Evolutionary conservation across 2,329 filamentous ascomycete species (phyloP).

Genomic region (Albifimbria verrucaria): DNA sequence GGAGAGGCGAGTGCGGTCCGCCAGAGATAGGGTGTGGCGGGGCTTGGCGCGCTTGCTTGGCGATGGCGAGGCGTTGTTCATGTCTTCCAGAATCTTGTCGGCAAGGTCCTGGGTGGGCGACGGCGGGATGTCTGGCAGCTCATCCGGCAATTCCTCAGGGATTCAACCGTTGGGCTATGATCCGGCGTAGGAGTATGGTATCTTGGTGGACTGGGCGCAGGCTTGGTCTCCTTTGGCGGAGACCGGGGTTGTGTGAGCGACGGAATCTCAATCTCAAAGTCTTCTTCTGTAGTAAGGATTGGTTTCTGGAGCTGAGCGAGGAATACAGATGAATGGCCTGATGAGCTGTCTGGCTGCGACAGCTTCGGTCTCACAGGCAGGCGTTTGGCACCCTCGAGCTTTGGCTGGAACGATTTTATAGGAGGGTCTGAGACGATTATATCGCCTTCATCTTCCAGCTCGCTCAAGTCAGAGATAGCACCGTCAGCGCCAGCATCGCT

Average conservation of each 20-base stretch:
- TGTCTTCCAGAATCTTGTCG: slow-evolving; percentile 53
- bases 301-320: not conserved
- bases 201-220: not conserved
- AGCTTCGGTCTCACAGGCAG: slow-evolving; percentile 25
- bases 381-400: slow-evolving; percentile 15
- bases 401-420: slow-evolving; percentile 19
- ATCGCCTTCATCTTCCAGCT: slow-evolving; percentile 43
- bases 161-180: too few relatives aligned
- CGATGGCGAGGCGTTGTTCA: slow-evolving; percentile 54
- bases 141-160: not conserved
- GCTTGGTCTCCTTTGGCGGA: not conserved
- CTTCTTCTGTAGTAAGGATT: not conserved
- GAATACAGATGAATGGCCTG: slow-evolving; percentile 4
- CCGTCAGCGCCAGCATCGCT: not conserved
- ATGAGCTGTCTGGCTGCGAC: slow-evolving; percentile 17
- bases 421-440: slow-evolving; percentile 13
- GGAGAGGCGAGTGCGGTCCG: slow-evolving; percentile 77
- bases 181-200: not conserved
- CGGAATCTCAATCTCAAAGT: slow-evolving; percentile 2
- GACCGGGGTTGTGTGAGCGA: not conserved
- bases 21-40: slow-evolving; percentile 59
- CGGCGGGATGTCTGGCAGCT: slow-evolving; percentile 3
- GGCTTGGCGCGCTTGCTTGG: slow-evolving; percentile 47
- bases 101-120: slow-evolving; percentile 50
- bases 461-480: slow-evolving; percentile 47